Base-by-base conservation (phyloP, 371 early-diverging fungal genomes). In the Actinomortierella ambigua region DNA sequence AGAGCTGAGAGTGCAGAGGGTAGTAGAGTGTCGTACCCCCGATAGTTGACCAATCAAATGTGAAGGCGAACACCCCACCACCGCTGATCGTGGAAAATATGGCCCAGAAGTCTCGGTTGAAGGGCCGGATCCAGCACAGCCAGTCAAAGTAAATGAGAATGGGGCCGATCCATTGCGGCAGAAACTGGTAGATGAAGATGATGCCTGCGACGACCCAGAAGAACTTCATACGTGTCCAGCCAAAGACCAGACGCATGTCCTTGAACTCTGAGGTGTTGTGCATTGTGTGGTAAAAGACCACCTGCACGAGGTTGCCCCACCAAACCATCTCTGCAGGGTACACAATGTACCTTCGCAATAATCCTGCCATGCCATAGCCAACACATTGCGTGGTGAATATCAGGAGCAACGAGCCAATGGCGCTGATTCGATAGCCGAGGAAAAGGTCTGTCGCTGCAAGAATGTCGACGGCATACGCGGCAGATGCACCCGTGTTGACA, bases 291-390 rank as follows among this genome's bases (percentile, higher is more conserved):
- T 75, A 61, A 29, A 68, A 75, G 17, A n/a, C 87, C 14, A 92
- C 85, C 26, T 80, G 82, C 24, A 92, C 84, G 15, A 96, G 78
- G 27, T 79, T 83, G 3, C 80, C 65, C n/a, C 95, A 95, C 95
- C 95, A 96, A 18, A 93, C 80, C 94, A 96, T 93, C 23, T 80
- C 78, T 0, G 85, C 78, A 18, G 94, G 94, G 24, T 84, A 79
- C n/a, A 96, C 91, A 3, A 94, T 78, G 69, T 84, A 91, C 29
- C 82, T 81, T 47, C 92, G 85, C 41, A 83, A 71, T 11, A 90
- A 52, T 48, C 95, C 96, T 17, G 94, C 90, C 58, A 95, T 81
- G 17, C 93, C 93, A 65, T 89, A 94, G 18, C 95, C 95, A 55
- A 92, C 64, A 42, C 89, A 53, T 62, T 89, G 86, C 39, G 92